phyloP scores from a whole-genome alignment of 768 basidiomycete genomes.

The Tylopilus cervinicoccineus region DNA sequence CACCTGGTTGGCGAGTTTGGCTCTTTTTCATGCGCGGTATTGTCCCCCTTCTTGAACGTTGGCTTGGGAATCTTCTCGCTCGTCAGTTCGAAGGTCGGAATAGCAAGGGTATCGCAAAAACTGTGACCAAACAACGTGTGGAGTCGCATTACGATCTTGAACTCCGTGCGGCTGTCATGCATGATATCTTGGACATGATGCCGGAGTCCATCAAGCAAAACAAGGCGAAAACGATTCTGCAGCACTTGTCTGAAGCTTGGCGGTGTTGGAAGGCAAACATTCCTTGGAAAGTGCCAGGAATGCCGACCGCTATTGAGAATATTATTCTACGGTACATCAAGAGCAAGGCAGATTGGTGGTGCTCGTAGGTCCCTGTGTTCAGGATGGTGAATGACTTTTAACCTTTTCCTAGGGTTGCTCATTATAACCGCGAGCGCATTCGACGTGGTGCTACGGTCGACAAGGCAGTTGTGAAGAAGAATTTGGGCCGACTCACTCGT shows the following conservation, averaged over 20 bases:
- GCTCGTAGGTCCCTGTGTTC: constrained; percentile 52
- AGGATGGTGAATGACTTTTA: background rate
- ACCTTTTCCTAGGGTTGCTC: constrained; percentile 64
- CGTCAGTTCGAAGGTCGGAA: constrained; percentile 99
- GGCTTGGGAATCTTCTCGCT: constrained; percentile 96
- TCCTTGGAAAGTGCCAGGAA: constrained; percentile 99
- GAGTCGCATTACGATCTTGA: constrained; percentile 99
- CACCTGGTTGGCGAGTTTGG: constrained; percentile 99
- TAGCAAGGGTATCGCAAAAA: constrained; percentile 94
- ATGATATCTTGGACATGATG: constrained; percentile 99
- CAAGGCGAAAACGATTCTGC: constrained; percentile 98
- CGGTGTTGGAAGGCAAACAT: constrained; percentile 97
- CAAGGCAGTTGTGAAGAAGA: constrained; percentile 99
- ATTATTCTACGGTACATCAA: constrained; percentile 99
- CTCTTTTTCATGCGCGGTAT: constrained; percentile 99
- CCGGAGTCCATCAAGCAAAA: constrained; percentile 99
- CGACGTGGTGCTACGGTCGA: constrained; percentile 95
- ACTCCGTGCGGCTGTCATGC: constrained; percentile 97
- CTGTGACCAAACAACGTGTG: constrained; percentile 98
- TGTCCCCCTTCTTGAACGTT: constrained; percentile 93
- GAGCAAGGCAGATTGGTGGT: constrained; percentile 99
- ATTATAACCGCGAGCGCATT: constrained; percentile 98
- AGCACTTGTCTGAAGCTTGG: constrained; percentile 98
- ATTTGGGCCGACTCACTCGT: constrained; percentile 96
- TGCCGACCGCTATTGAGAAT: constrained; percentile 99